These are phyloP conservation scores for Scortechinia acanthostroma DNA, from an alignment of 2,329 filamentous ascomycete species.

Conservation along the genomic window DNA sequence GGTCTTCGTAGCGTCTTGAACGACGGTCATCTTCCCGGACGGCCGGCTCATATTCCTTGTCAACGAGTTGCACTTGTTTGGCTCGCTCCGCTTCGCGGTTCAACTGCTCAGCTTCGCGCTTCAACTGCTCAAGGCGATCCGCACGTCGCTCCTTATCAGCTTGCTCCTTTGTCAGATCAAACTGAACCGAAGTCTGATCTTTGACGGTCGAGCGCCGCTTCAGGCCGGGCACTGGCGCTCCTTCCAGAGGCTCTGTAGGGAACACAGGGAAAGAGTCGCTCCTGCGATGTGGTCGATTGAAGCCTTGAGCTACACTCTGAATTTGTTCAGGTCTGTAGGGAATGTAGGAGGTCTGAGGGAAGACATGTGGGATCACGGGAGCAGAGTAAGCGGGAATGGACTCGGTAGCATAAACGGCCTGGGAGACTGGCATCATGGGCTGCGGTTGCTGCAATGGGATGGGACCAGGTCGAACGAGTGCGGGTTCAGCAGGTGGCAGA, in stretches of 20 bases:
- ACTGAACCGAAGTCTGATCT: not conserved
- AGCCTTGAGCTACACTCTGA: not conserved
- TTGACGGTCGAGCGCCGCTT: not conserved
- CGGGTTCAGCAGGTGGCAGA: not conserved
- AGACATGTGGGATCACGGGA: not conserved
- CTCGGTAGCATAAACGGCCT: not conserved
- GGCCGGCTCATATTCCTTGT: not conserved
- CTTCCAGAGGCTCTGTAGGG: not conserved
- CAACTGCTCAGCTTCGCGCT: not conserved
- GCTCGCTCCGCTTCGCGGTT: not conserved
- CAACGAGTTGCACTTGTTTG: not conserved
- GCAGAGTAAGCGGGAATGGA: not conserved
- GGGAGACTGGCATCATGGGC: not conserved
- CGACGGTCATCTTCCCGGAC: not conserved
- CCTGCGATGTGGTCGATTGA: not conserved
- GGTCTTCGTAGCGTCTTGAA: no score
- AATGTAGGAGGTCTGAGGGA: not conserved
- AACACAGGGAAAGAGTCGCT: not conserved
- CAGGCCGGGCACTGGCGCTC: not conserved
- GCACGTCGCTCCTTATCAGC: not conserved
- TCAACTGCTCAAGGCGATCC: not conserved
- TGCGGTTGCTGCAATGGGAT: constrained; percentile 1
- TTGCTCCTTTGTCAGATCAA: constrained; percentile 1
- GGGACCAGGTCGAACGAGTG: not conserved
- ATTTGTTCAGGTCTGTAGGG: not conserved